Conservation (phyloP, 192 early-diverging fungal genomes). For the Hyaloraphidium curvatum region DNA sequence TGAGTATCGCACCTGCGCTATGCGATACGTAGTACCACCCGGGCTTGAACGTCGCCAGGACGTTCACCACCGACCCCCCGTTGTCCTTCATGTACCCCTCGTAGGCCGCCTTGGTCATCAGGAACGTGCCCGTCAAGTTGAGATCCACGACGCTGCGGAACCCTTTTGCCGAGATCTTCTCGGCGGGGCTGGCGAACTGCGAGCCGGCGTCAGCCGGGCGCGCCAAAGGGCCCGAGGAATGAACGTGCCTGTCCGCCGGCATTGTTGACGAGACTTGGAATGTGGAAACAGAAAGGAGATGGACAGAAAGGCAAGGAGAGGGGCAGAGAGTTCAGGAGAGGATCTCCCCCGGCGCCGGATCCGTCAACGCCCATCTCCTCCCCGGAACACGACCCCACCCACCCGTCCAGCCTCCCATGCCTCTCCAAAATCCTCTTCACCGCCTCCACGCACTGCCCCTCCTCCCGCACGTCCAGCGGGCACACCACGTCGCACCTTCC, state of each 20-base stretch:
- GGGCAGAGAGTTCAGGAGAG: no score
- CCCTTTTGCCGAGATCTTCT: slow-evolving; percentile 13
- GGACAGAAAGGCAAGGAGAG: no score
- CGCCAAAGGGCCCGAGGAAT: background rate
- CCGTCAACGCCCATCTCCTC: background rate
- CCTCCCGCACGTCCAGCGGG: background rate
- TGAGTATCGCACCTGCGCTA: no score
- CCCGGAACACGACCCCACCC: background rate
- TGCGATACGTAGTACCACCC: slow-evolving; percentile 5
- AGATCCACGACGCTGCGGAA: slow-evolving; percentile 22
- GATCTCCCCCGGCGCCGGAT: background rate
- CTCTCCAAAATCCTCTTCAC: background rate
- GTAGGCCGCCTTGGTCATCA: slow-evolving; percentile 26
- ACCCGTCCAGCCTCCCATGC: background rate
- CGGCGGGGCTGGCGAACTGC: slow-evolving; percentile 10
- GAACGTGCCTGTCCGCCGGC: slow-evolving; percentile 8
- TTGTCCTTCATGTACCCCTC: slow-evolving; percentile 19
- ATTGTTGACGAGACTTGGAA: slow-evolving; percentile 11
- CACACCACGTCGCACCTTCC: slow-evolving; percentile 15
- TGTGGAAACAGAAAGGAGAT: no score
- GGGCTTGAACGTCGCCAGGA: slow-evolving; percentile 15
- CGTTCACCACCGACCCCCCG: slow-evolving; percentile 22
- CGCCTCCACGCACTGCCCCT: background rate
- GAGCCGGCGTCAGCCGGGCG: background rate
- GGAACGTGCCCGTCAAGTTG: slow-evolving; percentile 30